A percentile compares a stretch with the other conserved stretches of the same genome.
Evolutionary conservation across 768 basidiomycete species (phyloP).

Genomic region (Dendrothele bispora): DNA sequence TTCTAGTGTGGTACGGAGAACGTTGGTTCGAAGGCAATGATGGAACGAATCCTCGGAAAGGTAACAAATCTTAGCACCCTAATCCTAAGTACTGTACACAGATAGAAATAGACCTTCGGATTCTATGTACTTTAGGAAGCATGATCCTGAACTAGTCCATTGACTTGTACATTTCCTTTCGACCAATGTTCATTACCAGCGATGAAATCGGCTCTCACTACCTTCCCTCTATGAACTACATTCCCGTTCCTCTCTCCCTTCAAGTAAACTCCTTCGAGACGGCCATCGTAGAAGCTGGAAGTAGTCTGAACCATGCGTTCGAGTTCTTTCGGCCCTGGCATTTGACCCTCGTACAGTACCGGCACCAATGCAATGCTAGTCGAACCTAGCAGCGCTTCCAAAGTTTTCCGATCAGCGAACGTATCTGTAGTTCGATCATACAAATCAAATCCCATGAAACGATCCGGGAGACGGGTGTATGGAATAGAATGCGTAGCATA

Average conservation of each 20-base stretch:
- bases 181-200: constrained; percentile 65
- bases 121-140: background rate
- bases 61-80: background rate
- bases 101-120: background rate
- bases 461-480: constrained; percentile 53
- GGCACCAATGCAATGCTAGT: constrained; percentile 47
- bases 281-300: constrained; percentile 47
- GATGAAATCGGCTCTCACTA: constrained; percentile 61
- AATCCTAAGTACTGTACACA: background rate
- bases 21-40: no score
- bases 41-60: no score
- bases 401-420: constrained; percentile 37
- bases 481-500: constrained; percentile 61
- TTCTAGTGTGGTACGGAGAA: no score
- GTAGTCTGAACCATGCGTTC: constrained; percentile 42
- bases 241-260: constrained; percentile 45
- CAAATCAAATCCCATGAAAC: constrained; percentile 60
- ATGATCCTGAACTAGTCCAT: constrained; percentile 24
- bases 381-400: constrained; percentile 32
- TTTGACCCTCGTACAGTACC: constrained; percentile 38
- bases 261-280: constrained; percentile 58
- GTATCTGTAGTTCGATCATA: constrained; percentile 48
- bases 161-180: constrained; percentile 37
- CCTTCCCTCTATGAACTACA: constrained; percentile 49
- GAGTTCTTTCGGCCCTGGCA: constrained; percentile 41